Base-by-base conservation (phyloP, 306 rosid species). In the Cicer bijugum region DNA sequence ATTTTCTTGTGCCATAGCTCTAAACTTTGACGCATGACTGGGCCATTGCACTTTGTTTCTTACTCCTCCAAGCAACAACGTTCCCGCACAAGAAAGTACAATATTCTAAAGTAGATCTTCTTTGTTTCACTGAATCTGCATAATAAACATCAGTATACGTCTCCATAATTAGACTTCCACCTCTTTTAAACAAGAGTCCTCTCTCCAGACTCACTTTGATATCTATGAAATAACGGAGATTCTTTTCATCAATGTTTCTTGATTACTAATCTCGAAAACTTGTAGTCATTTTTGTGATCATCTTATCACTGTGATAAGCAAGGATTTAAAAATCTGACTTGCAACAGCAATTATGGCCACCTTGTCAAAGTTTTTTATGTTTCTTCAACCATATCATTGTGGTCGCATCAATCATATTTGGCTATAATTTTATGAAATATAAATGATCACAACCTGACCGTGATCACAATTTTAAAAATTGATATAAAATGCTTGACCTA, bases 401-500 rank as follows among this genome's bases (percentile, higher is more conserved):
- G 55, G 55, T n/a, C 8, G 17, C 55, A 48, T 48, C 3, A 48
- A 9, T 9, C 19, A 50, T 14, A 14, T 50, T 50, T 14, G 56
- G 20, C 9, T 8, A 14, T 50, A 50, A 14, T 6, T 50, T 12
- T 50, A 8, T 50, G 20, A 12, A 14, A 7, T 14, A 6, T 50
- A 14, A 50, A 50, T 6, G 4, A 14, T 50, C 19, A 3, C 19
- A 50, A 14, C 9, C 19, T 50, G 56, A 47, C 9, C 10, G 0
- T 23, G 0, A 52, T 9, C 28, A 7, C 58, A 15, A 15, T 51
- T 51, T 51, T 14, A 51, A 51, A 51, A 9, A 4, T 51, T 51
- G 57, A 51, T 28, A 28, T 28, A 28, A 28, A 28, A 28, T 35
- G 6, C 76, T 78, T 75, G 53, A 67, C 59, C 56, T 33, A 51